A percentile compares a stretch with the other conserved stretches of the same genome.
These are phyloP conservation scores for Candida rishiriensis DNA, from an alignment of 805 yeast genomes.

Conservation along the genomic window DNA sequence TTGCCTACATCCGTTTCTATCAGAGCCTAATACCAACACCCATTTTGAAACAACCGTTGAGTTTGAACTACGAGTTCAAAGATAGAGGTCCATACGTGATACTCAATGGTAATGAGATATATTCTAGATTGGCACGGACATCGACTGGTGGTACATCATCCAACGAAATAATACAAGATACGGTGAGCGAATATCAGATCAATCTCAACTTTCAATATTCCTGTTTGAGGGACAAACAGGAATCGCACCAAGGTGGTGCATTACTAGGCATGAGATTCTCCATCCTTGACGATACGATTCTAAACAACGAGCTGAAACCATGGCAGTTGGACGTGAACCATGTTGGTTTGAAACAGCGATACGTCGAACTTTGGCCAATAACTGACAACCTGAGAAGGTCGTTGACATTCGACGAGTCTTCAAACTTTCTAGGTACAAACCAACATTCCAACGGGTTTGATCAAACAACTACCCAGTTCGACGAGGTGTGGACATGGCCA, in stretches of 20 bases:
- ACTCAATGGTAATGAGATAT: conserved; percentile 16
- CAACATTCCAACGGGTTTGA: no score
- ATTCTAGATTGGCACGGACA: conserved; percentile 7
- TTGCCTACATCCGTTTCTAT: conserved; percentile 29
- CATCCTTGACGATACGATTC: conserved; percentile 17
- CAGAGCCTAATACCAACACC: conserved; percentile 26
- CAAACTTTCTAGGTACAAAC: conserved; percentile 9
- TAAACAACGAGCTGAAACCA: conserved; percentile 18
- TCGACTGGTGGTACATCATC: background rate
- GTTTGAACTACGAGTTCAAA: conserved; percentile 19
- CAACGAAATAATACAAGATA: conserved; percentile 2
- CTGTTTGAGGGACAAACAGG: conserved; percentile 4
- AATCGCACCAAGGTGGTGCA: background rate
- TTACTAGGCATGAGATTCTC: conserved; percentile 20
- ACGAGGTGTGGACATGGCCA: conserved; percentile 19
- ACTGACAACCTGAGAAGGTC: conserved; percentile 20
- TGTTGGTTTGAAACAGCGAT: conserved; percentile 14
- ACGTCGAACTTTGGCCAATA: conserved; percentile 23
- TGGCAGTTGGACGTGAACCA: conserved; percentile 17
- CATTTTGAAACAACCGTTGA: conserved; percentile 8
- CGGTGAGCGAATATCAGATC: conserved; percentile 16
- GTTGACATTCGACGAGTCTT: conserved; percentile 5
- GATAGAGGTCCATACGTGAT: conserved; percentile 21
- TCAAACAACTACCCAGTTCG: background rate
- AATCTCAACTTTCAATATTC: conserved; percentile 13